Percentiles rank a stretch among this genome's conserved stretches.
Evolutionary conservation across 768 basidiomycete genomes (phyloP).

Genomic region (Candolleomyces eurysporus): DNA sequence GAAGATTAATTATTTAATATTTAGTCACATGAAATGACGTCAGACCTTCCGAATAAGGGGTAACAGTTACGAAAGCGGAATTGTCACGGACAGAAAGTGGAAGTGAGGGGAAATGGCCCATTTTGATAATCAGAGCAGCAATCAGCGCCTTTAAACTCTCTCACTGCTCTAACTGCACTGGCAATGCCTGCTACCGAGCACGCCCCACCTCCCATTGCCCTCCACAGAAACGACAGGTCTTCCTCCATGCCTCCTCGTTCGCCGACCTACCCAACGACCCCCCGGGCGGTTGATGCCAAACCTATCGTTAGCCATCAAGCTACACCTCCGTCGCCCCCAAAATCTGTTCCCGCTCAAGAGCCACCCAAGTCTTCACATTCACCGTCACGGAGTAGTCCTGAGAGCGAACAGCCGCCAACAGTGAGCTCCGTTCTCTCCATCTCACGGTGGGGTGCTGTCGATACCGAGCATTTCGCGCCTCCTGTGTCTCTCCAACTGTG

Average conservation of each 20-base stretch:
- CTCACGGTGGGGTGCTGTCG: no score
- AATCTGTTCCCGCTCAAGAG: not conserved
- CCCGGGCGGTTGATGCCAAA: not conserved
- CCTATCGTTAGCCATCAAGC: constrained; percentile 1
- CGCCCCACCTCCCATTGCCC: constrained; percentile 1
- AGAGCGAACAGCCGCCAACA: not conserved
- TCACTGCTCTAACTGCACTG: not conserved
- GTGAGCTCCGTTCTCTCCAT: not conserved
- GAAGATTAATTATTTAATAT: constrained; percentile 30
- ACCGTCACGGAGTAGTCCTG: not conserved
- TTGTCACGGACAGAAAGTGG: constrained; percentile 4
- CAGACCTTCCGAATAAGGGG: constrained; percentile 8
- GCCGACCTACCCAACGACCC: not conserved
- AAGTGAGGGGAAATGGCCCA: constrained; percentile 2
- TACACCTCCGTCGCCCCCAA: not conserved
- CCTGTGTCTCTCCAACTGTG: no score
- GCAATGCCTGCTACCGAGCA: constrained; percentile 1
- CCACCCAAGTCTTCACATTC: not conserved
- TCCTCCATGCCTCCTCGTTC: not conserved
- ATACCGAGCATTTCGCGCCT: no score
- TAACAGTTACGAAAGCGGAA: constrained; percentile 8
- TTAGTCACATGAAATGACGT: constrained; percentile 9
- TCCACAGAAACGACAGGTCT: constrained; percentile 1
- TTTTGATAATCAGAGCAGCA: constrained; percentile 10
- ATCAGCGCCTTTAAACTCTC: constrained; percentile 8